Conservation (phyloP, 805 yeast genomes). For the Metschnikowia lunata region DNA sequence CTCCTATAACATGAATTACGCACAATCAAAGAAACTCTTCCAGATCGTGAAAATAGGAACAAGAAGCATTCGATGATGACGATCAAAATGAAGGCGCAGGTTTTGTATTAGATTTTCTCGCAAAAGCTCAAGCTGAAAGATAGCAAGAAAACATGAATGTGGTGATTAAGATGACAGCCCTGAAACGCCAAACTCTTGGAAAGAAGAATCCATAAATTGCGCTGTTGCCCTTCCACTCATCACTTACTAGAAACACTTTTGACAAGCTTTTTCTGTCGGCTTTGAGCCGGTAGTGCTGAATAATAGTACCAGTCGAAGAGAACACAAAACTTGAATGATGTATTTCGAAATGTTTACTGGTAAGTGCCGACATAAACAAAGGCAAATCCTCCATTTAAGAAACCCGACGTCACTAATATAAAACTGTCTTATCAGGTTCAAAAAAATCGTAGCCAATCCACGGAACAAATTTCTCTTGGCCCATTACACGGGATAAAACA, state of each 20-base stretch:
- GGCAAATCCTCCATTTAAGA: slow-evolving; percentile 1
- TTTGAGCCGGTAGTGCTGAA: slow-evolving; percentile 1
- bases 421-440: slow-evolving; percentile 23
- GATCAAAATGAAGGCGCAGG: slow-evolving; percentile 4
- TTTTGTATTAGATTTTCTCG: slow-evolving; percentile 1
- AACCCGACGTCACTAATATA: slow-evolving; percentile 19
- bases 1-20: slow-evolving; percentile 22
- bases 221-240: background rate
- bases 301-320: slow-evolving; percentile 1
- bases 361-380: slow-evolving; percentile 1
- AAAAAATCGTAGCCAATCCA: slow-evolving; percentile 26
- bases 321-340: slow-evolving; percentile 1
- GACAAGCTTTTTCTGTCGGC: background rate
- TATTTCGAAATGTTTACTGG: too few relatives aligned
- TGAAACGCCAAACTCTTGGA: slow-evolving; percentile 3
- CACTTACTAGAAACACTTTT: background rate
- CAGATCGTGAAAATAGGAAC: slow-evolving; percentile 17
- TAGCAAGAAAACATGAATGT: slow-evolving; percentile 4
- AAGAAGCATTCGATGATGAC: background rate
- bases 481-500: slow-evolving; percentile 29
- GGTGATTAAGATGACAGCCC: slow-evolving; percentile 1
- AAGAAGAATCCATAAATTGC: slow-evolving; percentile 1
- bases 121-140: slow-evolving; percentile 1
- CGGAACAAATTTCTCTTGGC: too few relatives aligned
- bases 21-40: slow-evolving; percentile 15